Evolutionary conservation across 257 asterid species (phyloP), one percentile per base, ranked within the genome.

Genomic region (Capsicum rhomboideum): DNA sequence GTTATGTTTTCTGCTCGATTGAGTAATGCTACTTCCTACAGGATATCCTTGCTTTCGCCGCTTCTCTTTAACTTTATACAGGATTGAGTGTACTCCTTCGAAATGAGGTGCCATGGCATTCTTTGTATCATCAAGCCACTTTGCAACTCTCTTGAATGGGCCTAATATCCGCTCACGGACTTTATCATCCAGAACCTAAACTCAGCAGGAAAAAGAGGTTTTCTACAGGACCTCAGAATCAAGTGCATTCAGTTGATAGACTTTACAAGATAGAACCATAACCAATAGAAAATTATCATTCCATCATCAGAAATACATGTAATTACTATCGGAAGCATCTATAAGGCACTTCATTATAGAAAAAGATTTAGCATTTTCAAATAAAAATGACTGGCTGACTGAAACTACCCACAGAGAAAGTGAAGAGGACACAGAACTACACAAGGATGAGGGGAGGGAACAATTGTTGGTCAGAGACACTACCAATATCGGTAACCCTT

Each of bases 101-200:
- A 93, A 92, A 87, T 93, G 94, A 71, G 98, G 98, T 31, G 79
- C 66, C 0, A 87, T 88, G 72, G 93, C 98, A 34, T 86, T 84
- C 89, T 87, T 92, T 1, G 93, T 90, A 44, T 90, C 93, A 1
- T 91, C 91, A 17, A 92, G 86, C 96, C 96, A 93, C 85, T 88
- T 87, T 84, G 79, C 28, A 82, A 93, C 91, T 88, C 85, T 90
- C 79, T 80, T 66, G 87, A 90, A 89, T 61, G 93, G 97, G 42
- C 88, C 90, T n/a, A 93, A 74, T 85, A 94, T 89, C 31, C 92
- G 86, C 55, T 90, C 92, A 21, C 88, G 88, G 34, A 91, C 93
- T 83, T 93, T 83, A 83, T 91, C 91, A 77, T 91, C 92, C 83
- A 91, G 88, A 55, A 91, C 20, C 98, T 94, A 86, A 44, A 82